Conservation (phyloP, 2,329 filamentous ascomycete species). For the Neonectria hederae region DNA sequence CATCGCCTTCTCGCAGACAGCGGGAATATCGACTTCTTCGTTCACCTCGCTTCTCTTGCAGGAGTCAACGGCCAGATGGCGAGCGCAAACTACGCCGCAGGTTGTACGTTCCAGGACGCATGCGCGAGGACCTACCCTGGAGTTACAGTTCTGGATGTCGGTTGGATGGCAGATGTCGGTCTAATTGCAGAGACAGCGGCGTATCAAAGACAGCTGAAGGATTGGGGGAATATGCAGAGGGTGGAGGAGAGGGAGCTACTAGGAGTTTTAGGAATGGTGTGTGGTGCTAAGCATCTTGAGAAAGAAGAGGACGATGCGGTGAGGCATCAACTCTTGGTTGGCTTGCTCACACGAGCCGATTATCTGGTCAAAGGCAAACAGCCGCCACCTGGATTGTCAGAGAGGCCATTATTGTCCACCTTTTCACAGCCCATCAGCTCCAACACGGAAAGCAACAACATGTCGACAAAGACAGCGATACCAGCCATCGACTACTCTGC, state of each 20-base stretch:
- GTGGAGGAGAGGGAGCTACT: slow-evolving; percentile 20
- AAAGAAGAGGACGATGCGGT: background rate
- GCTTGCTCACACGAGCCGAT: background rate
- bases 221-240: background rate
- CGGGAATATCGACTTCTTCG: slow-evolving; percentile 46
- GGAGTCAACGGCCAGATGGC: slow-evolving; percentile 45
- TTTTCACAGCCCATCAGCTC: background rate
- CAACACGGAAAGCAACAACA: background rate
- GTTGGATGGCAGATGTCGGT: slow-evolving; percentile 37
- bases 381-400: background rate
- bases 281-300: background rate
- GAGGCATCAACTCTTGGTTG: background rate
- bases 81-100: slow-evolving; percentile 41
- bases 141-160: slow-evolving; percentile 29
- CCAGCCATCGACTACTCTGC: background rate
- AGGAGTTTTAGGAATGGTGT: background rate
- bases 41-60: slow-evolving; percentile 45
- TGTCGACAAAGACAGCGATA: background rate
- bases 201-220: slow-evolving; percentile 1
- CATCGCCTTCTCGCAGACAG: slow-evolving; percentile 32
- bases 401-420: background rate
- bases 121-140: background rate
- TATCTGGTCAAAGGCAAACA: background rate
- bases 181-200: slow-evolving; percentile 35
- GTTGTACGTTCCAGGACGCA: slow-evolving; percentile 19